These are phyloP conservation scores for Anthracocystis panici-leucophaei DNA, from an alignment of 1,284 basidiomycete genomes.

Conservation along the genomic window DNA sequence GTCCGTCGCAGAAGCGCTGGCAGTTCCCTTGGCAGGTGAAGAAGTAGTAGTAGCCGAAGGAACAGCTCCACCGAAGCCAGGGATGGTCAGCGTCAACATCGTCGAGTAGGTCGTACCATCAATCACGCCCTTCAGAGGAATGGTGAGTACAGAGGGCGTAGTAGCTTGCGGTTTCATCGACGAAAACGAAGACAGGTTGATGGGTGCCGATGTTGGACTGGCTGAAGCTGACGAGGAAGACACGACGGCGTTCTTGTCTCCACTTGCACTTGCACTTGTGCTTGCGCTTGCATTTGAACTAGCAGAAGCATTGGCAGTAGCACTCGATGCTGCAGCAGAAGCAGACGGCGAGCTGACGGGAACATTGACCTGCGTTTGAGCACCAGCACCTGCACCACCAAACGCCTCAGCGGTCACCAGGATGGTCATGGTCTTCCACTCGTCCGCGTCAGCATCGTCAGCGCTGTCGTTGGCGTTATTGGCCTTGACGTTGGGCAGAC, in stretches of 20 bases:
- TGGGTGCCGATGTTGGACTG: slow-evolving; percentile 8
- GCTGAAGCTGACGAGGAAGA: slow-evolving; percentile 6
- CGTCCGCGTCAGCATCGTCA: slow-evolving; percentile 10
- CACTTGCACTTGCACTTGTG: neutral
- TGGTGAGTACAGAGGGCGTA: slow-evolving; percentile 16
- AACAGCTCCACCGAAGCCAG: slow-evolving; percentile 5
- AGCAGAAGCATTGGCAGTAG: slow-evolving; percentile 9
- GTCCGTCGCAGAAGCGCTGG: slow-evolving; percentile 1
- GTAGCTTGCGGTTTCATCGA: slow-evolving; percentile 19
- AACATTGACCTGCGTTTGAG: slow-evolving; percentile 15
- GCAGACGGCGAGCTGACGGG: slow-evolving; percentile 9
- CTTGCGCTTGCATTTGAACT: neutral
- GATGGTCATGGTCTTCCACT: slow-evolving; percentile 52
- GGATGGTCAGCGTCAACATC: slow-evolving; percentile 37
- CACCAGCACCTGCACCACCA: slow-evolving; percentile 21
- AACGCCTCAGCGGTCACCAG: slow-evolving; percentile 42
- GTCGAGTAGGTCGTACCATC: slow-evolving; percentile 40
- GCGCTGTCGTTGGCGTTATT: slow-evolving; percentile 8
- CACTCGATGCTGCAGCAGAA: slow-evolving; percentile 4
- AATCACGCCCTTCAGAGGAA: slow-evolving; percentile 34
- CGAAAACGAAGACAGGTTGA: slow-evolving; percentile 36
- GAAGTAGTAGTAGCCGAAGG: neutral
- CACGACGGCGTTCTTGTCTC: slow-evolving; percentile 1
- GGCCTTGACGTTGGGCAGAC: slow-evolving; percentile 16
- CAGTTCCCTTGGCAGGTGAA: neutral